phyloP scores from a whole-genome alignment of 2,329 filamentous ascomycete species.

The Trichoderma pleuroti region DNA sequence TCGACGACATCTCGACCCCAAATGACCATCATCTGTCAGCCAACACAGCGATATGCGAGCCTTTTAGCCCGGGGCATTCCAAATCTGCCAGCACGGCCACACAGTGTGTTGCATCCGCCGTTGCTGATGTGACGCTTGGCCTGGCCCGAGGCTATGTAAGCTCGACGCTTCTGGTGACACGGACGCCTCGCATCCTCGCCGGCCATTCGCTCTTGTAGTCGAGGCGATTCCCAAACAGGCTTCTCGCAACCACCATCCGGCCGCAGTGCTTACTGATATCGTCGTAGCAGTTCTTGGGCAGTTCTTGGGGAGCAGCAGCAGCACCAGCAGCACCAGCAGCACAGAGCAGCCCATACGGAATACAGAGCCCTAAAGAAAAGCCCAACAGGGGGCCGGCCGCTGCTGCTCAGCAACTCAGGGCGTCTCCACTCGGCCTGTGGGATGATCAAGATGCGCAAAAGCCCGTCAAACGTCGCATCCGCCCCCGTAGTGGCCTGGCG shows the following conservation, averaged over 20 bases:
- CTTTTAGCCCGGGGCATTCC: neutral
- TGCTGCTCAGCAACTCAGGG: slow-evolving; percentile 10
- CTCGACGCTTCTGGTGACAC: neutral
- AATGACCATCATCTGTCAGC: neutral
- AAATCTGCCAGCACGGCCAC: neutral
- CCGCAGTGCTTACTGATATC: slow-evolving; percentile 4
- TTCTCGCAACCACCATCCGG: neutral
- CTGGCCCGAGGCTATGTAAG: neutral
- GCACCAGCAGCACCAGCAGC: neutral
- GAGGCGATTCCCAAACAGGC: slow-evolving; percentile 7
- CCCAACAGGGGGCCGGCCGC: neutral
- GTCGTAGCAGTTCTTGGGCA: neutral
- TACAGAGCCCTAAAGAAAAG: too few relatives aligned
- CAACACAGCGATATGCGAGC: neutral
- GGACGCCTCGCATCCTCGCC: neutral
- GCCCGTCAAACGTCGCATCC: slow-evolving; percentile 7
- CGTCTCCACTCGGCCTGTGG: neutral
- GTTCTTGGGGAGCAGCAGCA: neutral
- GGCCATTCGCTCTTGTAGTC: neutral
- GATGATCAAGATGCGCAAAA: slow-evolving; percentile 1
- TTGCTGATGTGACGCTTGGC: slow-evolving; percentile 10
- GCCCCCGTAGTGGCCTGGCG: neutral
- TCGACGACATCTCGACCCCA: neutral
- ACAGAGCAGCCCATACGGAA: neutral
- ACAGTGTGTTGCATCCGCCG: neutral